Conservation (phyloP, 163 green algal genomes). For the Volvox carteri region DNA sequence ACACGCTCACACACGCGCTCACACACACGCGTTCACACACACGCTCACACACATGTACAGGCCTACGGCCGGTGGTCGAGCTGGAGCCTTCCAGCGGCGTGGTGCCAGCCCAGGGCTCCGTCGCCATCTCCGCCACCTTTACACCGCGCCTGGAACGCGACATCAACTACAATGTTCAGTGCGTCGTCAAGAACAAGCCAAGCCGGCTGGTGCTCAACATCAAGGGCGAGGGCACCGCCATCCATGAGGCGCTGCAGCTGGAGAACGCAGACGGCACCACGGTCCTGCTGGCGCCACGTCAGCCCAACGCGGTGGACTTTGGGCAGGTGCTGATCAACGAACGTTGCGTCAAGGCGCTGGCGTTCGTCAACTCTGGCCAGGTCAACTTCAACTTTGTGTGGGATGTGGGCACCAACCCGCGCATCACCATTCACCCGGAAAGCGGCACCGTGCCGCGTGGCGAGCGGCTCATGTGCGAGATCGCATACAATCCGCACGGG, state of each 20-base stretch:
- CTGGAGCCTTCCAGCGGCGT: constrained; percentile 77
- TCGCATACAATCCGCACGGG: constrained; percentile 78
- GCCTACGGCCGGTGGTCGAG: constrained; percentile 66
- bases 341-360: constrained; percentile 69
- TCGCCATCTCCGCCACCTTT: constrained; percentile 77
- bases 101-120: constrained; percentile 69
- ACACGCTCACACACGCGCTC: too few species aligned
- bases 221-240: constrained; percentile 87
- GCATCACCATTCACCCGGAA: constrained; percentile 72
- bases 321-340: constrained; percentile 88
- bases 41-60: too few species aligned
- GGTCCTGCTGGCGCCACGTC: constrained; percentile 66
- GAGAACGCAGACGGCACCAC: constrained; percentile 75
- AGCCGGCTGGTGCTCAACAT: constrained; percentile 83
- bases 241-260: constrained; percentile 79
- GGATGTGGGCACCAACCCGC: constrained; percentile 71
- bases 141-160: constrained; percentile 69
- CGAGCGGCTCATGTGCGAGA: constrained; percentile 73
- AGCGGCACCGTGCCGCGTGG: constrained; percentile 77
- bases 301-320: constrained; percentile 84
- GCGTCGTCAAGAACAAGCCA: constrained; percentile 80
- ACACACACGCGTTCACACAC: too few species aligned
- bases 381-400: constrained; percentile 84
- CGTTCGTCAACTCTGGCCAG: constrained; percentile 79
- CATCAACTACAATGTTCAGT: constrained; percentile 89